phyloP scores from a whole-genome alignment of 129 eudicot genomes.

The Cynara cardunculus region DNA sequence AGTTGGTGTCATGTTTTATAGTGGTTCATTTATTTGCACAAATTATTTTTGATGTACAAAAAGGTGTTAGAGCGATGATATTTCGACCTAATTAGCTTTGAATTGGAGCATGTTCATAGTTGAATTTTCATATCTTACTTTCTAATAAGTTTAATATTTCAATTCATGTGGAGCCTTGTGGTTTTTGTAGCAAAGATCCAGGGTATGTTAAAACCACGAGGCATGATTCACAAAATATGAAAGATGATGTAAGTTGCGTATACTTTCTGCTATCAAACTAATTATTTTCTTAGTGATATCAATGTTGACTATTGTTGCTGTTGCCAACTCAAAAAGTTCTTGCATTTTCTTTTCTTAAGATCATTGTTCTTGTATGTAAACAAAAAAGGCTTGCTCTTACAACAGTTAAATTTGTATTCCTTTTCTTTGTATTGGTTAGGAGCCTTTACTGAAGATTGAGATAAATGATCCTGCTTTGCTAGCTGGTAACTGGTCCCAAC shows the following conservation, averaged over 20 bases:
- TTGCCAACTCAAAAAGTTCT: background rate
- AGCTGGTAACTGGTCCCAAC: constrained; percentile 98
- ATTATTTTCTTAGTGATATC: background rate
- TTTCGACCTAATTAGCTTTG: background rate
- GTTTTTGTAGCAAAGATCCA: constrained; percentile 87
- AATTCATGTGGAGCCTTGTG: constrained; percentile 16
- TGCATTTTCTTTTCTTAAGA: background rate
- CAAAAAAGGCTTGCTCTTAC: background rate
- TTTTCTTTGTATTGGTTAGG: constrained; percentile 38
- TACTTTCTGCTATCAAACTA: background rate
- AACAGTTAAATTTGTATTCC: background rate
- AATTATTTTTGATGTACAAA: background rate
- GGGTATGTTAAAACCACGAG: constrained; percentile 76
- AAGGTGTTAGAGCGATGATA: background rate
- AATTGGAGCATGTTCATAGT: constrained; percentile 4
- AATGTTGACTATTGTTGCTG: background rate
- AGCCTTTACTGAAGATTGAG: constrained; percentile 86
- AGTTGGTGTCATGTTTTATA: background rate
- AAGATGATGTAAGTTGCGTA: constrained; percentile 76
- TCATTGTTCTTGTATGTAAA: background rate
- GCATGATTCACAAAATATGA: constrained; percentile 74
- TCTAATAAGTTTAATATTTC: background rate
- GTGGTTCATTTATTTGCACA: background rate
- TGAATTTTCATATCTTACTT: background rate
- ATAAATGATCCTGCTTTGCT: constrained; percentile 76